Conservation (phyloP, 2,329 filamentous ascomycete species). For the Colletotrichum ledebouriae region DNA sequence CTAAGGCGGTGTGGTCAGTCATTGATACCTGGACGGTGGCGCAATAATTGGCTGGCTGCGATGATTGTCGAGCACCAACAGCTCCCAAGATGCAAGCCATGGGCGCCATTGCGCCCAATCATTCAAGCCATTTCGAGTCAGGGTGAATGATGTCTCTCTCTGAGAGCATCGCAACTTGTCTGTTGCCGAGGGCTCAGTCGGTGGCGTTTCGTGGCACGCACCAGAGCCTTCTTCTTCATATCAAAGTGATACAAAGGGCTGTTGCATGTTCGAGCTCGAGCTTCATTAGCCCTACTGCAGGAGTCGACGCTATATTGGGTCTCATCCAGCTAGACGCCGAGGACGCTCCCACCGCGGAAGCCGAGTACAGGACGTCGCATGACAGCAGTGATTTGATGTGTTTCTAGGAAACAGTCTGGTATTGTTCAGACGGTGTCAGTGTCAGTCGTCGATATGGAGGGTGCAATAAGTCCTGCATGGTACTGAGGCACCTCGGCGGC, state of each 20-base stretch:
- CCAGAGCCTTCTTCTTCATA: constrained; percentile 4
- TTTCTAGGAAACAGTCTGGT: background rate
- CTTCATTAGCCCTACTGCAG: background rate
- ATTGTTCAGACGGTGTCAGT: background rate
- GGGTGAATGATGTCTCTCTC: constrained; percentile 33
- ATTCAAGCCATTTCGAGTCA: constrained; percentile 15
- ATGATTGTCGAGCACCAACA: constrained; percentile 21
- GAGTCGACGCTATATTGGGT: background rate
- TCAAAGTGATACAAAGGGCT: constrained; percentile 19
- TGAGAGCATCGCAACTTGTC: constrained; percentile 23
- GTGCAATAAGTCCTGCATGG: too few species aligned
- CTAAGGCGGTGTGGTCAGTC: constrained; percentile 6
- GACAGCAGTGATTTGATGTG: background rate
- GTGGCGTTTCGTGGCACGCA: constrained; percentile 31
- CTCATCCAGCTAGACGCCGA: background rate
- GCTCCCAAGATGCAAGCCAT: constrained; percentile 16
- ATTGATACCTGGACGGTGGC: constrained; percentile 17
- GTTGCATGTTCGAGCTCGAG: constrained; percentile 9
- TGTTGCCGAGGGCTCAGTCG: constrained; percentile 15
- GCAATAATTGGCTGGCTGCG: constrained; percentile 34
- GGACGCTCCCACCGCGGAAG: background rate
- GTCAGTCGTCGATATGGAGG: background rate
- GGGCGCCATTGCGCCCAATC: constrained; percentile 21
- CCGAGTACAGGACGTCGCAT: background rate
- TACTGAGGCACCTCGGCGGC: constrained; percentile 5